Evolutionary conservation across 2,329 filamentous ascomycete genomes (phyloP), one percentile per base, ranked within the genome.

Genomic region (Penicillium sp.): DNA sequence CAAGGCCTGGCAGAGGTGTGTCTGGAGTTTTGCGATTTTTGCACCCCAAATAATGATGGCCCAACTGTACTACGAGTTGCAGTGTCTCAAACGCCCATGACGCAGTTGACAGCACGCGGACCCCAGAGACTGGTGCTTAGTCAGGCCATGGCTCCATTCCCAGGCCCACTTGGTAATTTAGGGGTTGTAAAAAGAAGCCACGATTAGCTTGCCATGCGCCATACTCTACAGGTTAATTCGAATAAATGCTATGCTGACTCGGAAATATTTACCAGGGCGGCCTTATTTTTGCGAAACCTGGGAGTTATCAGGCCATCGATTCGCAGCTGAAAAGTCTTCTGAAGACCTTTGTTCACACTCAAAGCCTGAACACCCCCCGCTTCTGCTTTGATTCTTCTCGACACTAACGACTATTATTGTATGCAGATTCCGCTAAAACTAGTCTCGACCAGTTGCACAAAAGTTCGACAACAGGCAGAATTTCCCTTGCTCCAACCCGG

Each of bases 391-490:
- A 15, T 41, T 41, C 31, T 15, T 41, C 11, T 15, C 13, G 35
- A 15, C 35, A 41, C 35, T 41, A 17, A 41, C 15, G 13, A 15
- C 13, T 41, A 15, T 41, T 15, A 15, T 41, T 15, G 35, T 35
- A 13, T 17, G 9, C 35, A 41, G 35, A 41, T 41, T 41, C 35
- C 11, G 35, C 35, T 41, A 41, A 41, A 41, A 41, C 11, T 41
- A 17, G 35, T 15, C 35, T 41, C 11, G 35, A 41, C 35, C 11
- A 26, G 26, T 26, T 41, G 35, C 35, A 15, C 35, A 41, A 41
- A 41, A 15, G 35, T 41, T 54, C 31, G 15, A 54, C 51, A 54
- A 21, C 35, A 45, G 51, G 35, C 51, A 54, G 21, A 45, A 44
- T 35, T 7, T 11, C 26, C 51, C 51, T 54, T 54, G 51, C 51